Evolutionary conservation across 2,329 filamentous ascomycete genomes (phyloP), one percentile per base, ranked within the genome.

Genomic region (Pseudogymnoascus sp.): DNA sequence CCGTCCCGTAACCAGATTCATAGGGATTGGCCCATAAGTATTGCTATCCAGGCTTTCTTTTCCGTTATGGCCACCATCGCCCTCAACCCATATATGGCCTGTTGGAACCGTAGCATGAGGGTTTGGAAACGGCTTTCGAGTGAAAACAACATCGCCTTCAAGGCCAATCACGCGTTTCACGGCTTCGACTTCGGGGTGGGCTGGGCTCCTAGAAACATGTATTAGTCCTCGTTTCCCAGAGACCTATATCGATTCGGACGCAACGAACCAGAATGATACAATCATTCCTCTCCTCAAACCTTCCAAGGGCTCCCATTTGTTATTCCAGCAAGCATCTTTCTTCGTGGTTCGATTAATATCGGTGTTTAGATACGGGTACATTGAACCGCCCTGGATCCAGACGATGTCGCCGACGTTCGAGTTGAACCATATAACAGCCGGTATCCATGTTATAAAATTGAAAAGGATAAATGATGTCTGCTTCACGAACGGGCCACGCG

Each of bases 41-140:
- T 96, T 96, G 75, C 92, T 96, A 77, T 99, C 95, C 65, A 87
- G 75, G 63, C 85, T 91, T 69, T 84, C 84, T 60, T 83, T 81
- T 69, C 84, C 83, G 70, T 84, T 83, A 63, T 68, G 70, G 46
- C 75, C 75, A 11, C 89, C 91, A 73, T 99, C 95, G 1, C 95
- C 95, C 74, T 97, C 93, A 0, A 99, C 86, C 95, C 95, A 99
- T 28, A 97, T 82, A 77, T 97, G 93, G 16, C 91, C 91, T 66
- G 82, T 82, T 4, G 93, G 93, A 21, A 99, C 84, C 66, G 82
- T 81, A 53, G 89, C 78, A 7, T 75, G 80, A 1, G 77, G 69
- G 14, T 80, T 74, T 7, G 84, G 81, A 72, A 86, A 88, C 16
- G 86, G 86, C 62, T 79, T 75, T 63, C 84, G 81, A 42, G 89